Base-by-base conservation (phyloP, 225 moss, liverwort and hornwort genomes). In the Asterella californica region DNA sequence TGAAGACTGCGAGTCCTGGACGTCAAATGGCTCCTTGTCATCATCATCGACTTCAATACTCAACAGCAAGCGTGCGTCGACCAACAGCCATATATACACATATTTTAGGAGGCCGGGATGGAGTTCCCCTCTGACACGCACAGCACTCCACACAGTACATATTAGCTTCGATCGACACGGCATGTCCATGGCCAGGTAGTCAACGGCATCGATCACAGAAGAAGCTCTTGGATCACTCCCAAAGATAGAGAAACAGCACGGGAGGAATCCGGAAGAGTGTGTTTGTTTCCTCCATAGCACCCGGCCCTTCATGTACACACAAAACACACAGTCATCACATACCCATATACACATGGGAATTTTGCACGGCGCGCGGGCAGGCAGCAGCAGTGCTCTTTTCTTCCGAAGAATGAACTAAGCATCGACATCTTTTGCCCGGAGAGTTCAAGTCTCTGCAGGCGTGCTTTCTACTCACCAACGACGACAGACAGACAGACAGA, bases 401-500 rank as follows among this genome's bases (percentile, higher is more conserved):
- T 33, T 76, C 25, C 75, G 57, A 37, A 60, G 59, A 59, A 76
- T 1, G 75, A 36, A 34, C 75, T 57, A 59, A 76, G 75, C 75
- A 76, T 76, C 75, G 55, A 38, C 57, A 74, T 57, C 22, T 76
- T 76, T 76, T 76, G 75, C 34, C 75, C 59, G 32, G 57, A 59
- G 59, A 32, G 57, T 37, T 59, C 59, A 34, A n/a, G 17, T 74
- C 74, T 74, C 52, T 74, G 74, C 30, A 53, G 50, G 49, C 52
- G 71, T 71, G n/a, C 17, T 53, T 74, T 33, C 59, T 59, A 57
- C 75, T n/a, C 47, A 72, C 25, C 71, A 24, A 52, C 33, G n/a
- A 25, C 21, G 42, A 70, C 2, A 7, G n/a, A 37, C 33, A 42
- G n/a, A 70, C 70, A 70, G 45, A 70, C 42, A 17, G 21, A 27